Base-by-base conservation (phyloP, 2,329 filamentous ascomycete genomes). In the Alternaria arborescens region DNA sequence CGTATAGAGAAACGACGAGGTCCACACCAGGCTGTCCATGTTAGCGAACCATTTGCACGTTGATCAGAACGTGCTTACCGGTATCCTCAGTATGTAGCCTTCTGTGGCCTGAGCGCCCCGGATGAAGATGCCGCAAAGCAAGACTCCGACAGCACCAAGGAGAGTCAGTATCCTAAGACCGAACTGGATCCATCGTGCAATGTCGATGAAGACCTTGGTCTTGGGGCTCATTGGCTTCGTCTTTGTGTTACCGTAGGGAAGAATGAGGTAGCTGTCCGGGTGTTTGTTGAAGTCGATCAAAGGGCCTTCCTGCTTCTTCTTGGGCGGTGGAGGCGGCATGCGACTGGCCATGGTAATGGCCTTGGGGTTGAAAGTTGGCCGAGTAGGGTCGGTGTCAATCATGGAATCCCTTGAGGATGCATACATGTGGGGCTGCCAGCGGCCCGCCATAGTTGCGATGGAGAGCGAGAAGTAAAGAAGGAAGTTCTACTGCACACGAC, bases 211-310 rank as follows among this genome's bases (percentile, higher is more conserved):
- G 58, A 80, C 81, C 81, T 94, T 96, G 24, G 88, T 90, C 50
- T 84, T 86, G 18, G 85, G 83, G 72, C 87, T 88, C 87, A 97
- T 89, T 3, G 88, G 85, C 58, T 84, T 86, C 71, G 86, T 87
- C 62, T 86, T 82, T 55, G 83, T 83, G 55, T 85, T 86, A 62
- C 87, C 86, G 71, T 89, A 87, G 5, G 86, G 85, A 32, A 90
- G 82, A 53, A 91, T 85, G 67, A 86, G 81, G 71, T 91, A 91
- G 66, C 88, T 83, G 73, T 97, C 93, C 1, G 94, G 93, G 78
- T 97, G 94, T 59, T 87, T 86, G 78, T 96, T 95, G 83, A 97
- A 91, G 61, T 90, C 86, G 64, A 97, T 81, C 65, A 96, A 81
- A 12, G 93, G 93, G 0, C 93, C 93, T 54, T 91, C 84, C 44